Conservation (phyloP, 768 basidiomycete species). For the Botryobasidium botryosum region DNA sequence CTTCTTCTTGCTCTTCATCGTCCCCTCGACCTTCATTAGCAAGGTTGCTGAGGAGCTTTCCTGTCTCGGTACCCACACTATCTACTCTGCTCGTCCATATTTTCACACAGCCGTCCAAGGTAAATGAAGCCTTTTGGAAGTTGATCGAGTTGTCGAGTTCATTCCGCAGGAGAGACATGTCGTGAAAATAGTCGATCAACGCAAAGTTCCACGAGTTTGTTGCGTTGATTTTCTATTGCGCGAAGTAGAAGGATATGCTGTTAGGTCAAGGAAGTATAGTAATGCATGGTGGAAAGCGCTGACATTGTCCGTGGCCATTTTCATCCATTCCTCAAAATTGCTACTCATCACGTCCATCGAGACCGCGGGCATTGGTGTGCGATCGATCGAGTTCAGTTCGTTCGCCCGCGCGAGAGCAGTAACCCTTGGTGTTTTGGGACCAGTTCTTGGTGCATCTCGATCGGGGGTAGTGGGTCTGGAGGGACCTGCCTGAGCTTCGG, state of each 20-base stretch:
- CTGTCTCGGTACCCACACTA: slow-evolving; percentile 90
- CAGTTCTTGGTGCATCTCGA: slow-evolving; percentile 1
- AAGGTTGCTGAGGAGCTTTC: slow-evolving; percentile 84
- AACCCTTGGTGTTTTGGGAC: slow-evolving; percentile 15
- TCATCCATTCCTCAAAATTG: slow-evolving; percentile 99
- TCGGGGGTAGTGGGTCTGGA: background rate
- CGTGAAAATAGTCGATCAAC: slow-evolving; percentile 96
- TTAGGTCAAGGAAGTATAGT: background rate
- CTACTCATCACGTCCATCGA: slow-evolving; percentile 72
- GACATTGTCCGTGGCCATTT: slow-evolving; percentile 98
- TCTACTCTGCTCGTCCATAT: slow-evolving; percentile 99
- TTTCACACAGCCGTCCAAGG: slow-evolving; percentile 96
- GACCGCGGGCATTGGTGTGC: slow-evolving; percentile 14
- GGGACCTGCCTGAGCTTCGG: slow-evolving; percentile 16
- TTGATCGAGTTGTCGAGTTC: slow-evolving; percentile 92
- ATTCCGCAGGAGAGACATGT: slow-evolving; percentile 90
- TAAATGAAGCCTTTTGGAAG: slow-evolving; percentile 95
- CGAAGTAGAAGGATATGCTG: background rate
- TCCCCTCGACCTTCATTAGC: slow-evolving; percentile 37
- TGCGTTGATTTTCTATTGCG: slow-evolving; percentile 86
- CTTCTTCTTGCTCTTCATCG: slow-evolving; percentile 43
- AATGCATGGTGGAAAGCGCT: slow-evolving; percentile 19
- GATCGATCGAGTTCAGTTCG: slow-evolving; percentile 12
- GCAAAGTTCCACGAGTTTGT: slow-evolving; percentile 97
- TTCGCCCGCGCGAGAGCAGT: slow-evolving; percentile 15